Conservation (phyloP, 1,284 basidiomycete genomes). For the Sporisorium reilianum region DNA sequence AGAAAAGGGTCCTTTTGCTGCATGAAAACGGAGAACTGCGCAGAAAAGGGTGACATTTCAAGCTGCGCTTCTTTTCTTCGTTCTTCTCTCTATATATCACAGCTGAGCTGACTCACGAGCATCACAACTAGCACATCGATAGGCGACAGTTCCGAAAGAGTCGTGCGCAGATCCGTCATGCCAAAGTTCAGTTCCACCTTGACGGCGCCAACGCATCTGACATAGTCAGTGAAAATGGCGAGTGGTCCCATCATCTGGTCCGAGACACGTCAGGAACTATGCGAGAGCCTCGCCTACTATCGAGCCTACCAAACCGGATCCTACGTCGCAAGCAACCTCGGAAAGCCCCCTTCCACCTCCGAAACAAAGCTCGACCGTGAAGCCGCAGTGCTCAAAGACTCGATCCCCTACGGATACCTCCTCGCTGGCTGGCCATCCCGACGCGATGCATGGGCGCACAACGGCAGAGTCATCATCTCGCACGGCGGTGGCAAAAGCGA, state of each 20-base stretch:
- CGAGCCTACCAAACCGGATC: constrained; percentile 51
- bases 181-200: background rate
- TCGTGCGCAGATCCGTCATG: background rate
- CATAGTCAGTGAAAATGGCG: constrained; percentile 8
- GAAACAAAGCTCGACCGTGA: background rate
- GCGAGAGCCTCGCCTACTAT: constrained; percentile 56
- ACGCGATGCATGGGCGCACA: constrained; percentile 43
- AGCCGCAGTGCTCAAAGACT: constrained; percentile 21
- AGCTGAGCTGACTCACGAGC: background rate
- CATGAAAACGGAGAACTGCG: background rate
- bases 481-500: constrained; percentile 49
- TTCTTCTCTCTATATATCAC: background rate
- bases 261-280: constrained; percentile 55
- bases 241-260: constrained; percentile 47
- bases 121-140: background rate
- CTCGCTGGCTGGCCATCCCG: constrained; percentile 48
- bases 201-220: too few relatives aligned
- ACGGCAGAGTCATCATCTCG: constrained; percentile 53
- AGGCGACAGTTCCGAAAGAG: background rate
- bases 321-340: constrained; percentile 31
- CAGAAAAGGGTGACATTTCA: constrained; percentile 1
- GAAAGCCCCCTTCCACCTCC: constrained; percentile 12
- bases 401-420: constrained; percentile 48
- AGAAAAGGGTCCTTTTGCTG: background rate
- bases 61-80: background rate